Evolutionary conservation across 139 green algal genomes (phyloP).

Genomic region (Chlorella vulgaris): DNA sequence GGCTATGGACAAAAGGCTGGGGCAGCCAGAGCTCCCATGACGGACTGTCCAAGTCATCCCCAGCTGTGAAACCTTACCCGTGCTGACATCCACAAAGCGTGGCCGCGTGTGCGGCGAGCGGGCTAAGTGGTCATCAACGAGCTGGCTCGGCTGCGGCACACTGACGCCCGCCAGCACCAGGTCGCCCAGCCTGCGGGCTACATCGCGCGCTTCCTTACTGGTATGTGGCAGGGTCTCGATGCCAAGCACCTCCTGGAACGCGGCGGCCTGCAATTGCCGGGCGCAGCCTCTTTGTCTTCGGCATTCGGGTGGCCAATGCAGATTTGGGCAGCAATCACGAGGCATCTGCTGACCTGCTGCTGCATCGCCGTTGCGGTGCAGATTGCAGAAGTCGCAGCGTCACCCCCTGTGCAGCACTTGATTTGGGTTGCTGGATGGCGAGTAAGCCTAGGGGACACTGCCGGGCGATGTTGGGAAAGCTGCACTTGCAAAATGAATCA

Average conservation of each 20-base stretch:
- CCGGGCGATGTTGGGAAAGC: too few relatives aligned
- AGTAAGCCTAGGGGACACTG: too few relatives aligned
- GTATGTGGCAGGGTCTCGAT: constrained; percentile 15
- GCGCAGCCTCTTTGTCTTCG: not conserved
- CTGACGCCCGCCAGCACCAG: not conserved
- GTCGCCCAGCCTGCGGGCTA: not conserved
- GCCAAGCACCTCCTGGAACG: constrained; percentile 19
- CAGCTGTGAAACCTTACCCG: not conserved
- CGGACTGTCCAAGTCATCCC: not conserved
- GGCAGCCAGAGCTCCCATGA: not conserved
- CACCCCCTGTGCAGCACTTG: not conserved
- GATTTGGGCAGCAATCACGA: too few relatives aligned
- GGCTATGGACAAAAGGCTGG: not conserved
- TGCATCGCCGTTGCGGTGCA: not conserved
- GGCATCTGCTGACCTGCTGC: not conserved
- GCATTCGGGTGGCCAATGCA: not conserved
- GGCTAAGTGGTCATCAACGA: not conserved
- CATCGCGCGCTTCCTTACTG: not conserved
- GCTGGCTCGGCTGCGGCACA: not conserved
- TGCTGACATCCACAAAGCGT: constrained; percentile 42
- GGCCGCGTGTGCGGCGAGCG: not conserved
- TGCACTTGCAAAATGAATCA: too few relatives aligned
- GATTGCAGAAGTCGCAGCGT: not conserved
- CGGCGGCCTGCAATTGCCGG: constrained; percentile 7
- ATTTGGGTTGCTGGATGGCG: too few relatives aligned